Evolutionary conservation across 2,329 filamentous ascomycete species (phyloP).

Genomic region (Aspergillus fumigatiaffinis): DNA sequence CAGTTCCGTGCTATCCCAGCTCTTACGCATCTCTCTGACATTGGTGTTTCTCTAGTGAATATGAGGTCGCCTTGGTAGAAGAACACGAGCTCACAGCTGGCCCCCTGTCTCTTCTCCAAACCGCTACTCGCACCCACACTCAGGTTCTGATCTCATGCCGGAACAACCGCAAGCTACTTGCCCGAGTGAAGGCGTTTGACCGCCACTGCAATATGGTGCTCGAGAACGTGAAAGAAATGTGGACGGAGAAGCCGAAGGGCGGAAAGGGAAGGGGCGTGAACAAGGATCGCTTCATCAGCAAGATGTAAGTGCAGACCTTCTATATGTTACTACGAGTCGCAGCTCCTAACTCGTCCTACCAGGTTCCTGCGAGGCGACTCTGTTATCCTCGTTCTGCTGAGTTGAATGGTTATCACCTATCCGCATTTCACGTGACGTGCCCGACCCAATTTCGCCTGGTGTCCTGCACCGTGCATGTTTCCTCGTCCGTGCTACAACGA

Average conservation of each 20-base stretch:
- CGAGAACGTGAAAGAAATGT: slow-evolving; percentile 99
- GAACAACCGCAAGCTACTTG: slow-evolving; percentile 96
- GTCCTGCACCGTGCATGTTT: background rate
- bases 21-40: slow-evolving; percentile 18
- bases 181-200: slow-evolving; percentile 97
- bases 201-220: slow-evolving; percentile 99
- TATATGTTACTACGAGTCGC: background rate
- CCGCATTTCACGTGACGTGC: slow-evolving; percentile 4
- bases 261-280: slow-evolving; percentile 93
- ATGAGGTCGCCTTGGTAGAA: slow-evolving; percentile 78
- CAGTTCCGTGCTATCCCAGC: slow-evolving; percentile 10
- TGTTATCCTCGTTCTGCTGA: slow-evolving; percentile 81
- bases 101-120: slow-evolving; percentile 90
- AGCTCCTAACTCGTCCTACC: background rate
- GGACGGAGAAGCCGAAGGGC: slow-evolving; percentile 88
- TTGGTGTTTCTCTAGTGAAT: slow-evolving; percentile 55
- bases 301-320: slow-evolving; percentile 63
- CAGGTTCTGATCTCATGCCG: slow-evolving; percentile 97
- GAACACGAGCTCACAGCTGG: slow-evolving; percentile 77
- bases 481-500: slow-evolving; percentile 6
- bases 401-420: slow-evolving; percentile 47
- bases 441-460: background rate
- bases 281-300: slow-evolving; percentile 97
- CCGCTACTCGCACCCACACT: slow-evolving; percentile 87
- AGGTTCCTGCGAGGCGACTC: slow-evolving; percentile 85